Evolutionary conservation across 768 basidiomycete species (phyloP), one percentile per base, ranked within the genome.

Genomic region (Thelephora aurantiotincta): DNA sequence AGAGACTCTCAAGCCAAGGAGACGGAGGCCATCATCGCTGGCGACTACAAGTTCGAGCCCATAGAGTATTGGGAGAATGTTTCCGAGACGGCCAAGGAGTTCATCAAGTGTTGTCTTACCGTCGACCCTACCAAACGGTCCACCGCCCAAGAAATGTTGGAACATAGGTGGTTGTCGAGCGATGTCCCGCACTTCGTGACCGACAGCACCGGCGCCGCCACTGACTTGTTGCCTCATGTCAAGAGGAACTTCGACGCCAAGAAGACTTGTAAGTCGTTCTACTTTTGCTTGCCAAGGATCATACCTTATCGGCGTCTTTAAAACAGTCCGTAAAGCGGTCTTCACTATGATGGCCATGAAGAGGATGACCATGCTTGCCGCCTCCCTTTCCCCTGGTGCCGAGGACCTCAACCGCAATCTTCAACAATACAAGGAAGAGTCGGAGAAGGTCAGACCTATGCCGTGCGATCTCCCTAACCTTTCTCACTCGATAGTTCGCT

Each of bases 11-110:
- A 84, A 57, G 76, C 77, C 57, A 77, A 80, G 53, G 94, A 98
- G 67, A 93, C 92, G 82, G 81, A 94, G 58, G 94, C 94, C 33
- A 97, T 98, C 68, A 80, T 92, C 44, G 75, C 76, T 0, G 92
- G 90, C 6, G 88, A 96, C 65, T 97, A 90, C 68, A 82, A 82
- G 59, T 98, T 97, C 59, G 80, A 82, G 72, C 84, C 84, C 18
- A 72, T 69, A 55, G 88, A 88, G 57, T 91, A 91, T 62, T 92
- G 91, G 89, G 71, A 61, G 36, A 83, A 82, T 56, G 88, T 92
- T n/a, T 82, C 83, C 1, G 70, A 76, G 46, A 74, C 83, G 3
- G 94, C 91, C 1, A 80, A 81, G 49, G 74, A 80, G 54, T 99
- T 99, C 61, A 84, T 99, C 47, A 58, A 63, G 7, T 63, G 69